phyloP scores from a whole-genome alignment of 495 filamentous ascomycete species.

The Friedmanniomyces simplex region DNA sequence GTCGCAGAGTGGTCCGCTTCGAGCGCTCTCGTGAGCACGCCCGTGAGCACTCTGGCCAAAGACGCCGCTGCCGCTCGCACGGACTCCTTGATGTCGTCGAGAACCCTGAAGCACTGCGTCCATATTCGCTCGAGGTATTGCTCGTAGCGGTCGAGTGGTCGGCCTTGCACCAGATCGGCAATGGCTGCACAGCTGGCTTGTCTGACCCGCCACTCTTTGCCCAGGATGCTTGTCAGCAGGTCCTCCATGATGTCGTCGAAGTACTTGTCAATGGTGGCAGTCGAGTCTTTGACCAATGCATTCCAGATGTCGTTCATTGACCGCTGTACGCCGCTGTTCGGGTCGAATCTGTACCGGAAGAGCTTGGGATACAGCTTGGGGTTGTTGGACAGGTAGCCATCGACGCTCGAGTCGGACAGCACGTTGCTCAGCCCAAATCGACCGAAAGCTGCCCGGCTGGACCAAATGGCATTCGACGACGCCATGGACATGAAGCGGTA shows the following conservation, averaged over 20 bases:
- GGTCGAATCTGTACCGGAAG: conserved; percentile 89
- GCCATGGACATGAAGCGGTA: conserved; percentile 97
- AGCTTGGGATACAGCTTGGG: conserved; percentile 92
- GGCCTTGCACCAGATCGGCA: conserved; percentile 69
- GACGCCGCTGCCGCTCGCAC: conserved; percentile 71
- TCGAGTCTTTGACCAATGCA: conserved; percentile 74
- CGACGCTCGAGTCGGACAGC: conserved; percentile 72
- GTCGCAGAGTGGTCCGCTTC: conserved; percentile 64
- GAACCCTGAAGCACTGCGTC: conserved; percentile 65
- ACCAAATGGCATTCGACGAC: conserved; percentile 90
- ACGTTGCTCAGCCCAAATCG: conserved; percentile 86
- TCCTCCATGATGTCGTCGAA: conserved; percentile 82
- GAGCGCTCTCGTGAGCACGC: conserved; percentile 71
- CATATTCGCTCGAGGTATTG: conserved; percentile 78
- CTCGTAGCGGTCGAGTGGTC: conserved; percentile 66
- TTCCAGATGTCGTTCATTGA: conserved; percentile 98
- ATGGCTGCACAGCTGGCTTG: conserved; percentile 88
- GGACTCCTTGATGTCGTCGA: conserved; percentile 91
- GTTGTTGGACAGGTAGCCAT: conserved; percentile 60
- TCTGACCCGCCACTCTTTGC: conserved; percentile 83
- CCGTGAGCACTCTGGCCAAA: conserved; percentile 71
- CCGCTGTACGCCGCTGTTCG: conserved; percentile 78
- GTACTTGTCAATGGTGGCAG: conserved; percentile 56
- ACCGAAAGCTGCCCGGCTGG: conserved; percentile 86
- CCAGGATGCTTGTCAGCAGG: conserved; percentile 71